Evolutionary conservation across 371 early-diverging fungal species (phyloP).

Genomic region (Mucor irregularis): DNA sequence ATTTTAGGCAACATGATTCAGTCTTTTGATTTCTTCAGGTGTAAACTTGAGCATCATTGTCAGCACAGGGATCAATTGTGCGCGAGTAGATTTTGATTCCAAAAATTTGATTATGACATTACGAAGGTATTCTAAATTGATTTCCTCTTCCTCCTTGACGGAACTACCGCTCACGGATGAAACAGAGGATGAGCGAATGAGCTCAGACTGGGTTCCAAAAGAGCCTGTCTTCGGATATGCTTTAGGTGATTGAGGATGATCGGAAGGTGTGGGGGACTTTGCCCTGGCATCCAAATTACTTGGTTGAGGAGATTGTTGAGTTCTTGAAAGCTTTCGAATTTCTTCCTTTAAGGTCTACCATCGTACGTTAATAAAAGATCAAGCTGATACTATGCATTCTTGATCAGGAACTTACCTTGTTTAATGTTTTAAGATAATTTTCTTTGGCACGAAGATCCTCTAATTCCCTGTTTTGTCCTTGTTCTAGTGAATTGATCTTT

Average conservation of each 20-base stretch:
- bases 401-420: constrained; percentile 56
- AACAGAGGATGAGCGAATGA: constrained; percentile 20
- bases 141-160: constrained; percentile 45
- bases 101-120: constrained; percentile 85
- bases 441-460: constrained; percentile 66
- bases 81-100: constrained; percentile 72
- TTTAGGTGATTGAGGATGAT: not conserved
- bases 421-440: constrained; percentile 64
- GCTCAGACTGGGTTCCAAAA: not conserved
- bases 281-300: not conserved
- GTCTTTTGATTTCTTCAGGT: constrained; percentile 75
- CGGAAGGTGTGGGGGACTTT: constrained; percentile 25
- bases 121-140: constrained; percentile 85
- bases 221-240: not conserved
- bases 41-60: constrained; percentile 78
- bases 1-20: constrained; percentile 39
- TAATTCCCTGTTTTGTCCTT: constrained; percentile 38
- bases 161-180: constrained; percentile 5
- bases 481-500: constrained; percentile 11
- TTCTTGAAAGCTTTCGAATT: constrained; percentile 52
- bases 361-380: not conserved
- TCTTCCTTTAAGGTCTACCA: constrained; percentile 68
- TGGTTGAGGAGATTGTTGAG: constrained; percentile 20
- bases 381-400: not conserved
- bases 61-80: constrained; percentile 81